Percentiles rank a stretch among this genome's conserved stretches.
Evolutionary conservation across 2,329 filamentous ascomycete species (phyloP).

Genomic region (Xenoacremonium recifei): DNA sequence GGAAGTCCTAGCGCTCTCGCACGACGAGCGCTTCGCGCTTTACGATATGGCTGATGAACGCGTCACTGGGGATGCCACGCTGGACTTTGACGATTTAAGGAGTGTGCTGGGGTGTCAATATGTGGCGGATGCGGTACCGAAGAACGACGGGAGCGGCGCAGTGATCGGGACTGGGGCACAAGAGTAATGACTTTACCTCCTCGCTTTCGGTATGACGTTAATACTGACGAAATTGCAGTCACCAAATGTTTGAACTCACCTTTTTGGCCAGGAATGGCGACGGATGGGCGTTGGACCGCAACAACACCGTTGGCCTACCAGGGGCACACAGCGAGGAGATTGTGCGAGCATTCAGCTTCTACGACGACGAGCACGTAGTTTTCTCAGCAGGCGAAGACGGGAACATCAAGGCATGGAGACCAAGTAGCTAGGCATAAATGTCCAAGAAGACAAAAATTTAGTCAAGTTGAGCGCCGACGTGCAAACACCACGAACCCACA

Average conservation of each 20-base stretch:
- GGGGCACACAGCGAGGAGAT: slow-evolving; percentile 65
- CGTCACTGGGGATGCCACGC: slow-evolving; percentile 55
- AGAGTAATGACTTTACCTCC: slow-evolving; percentile 51
- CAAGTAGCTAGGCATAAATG: slow-evolving; percentile 24
- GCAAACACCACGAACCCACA: neutral
- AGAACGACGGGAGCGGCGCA: slow-evolving; percentile 56
- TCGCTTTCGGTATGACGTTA: slow-evolving; percentile 23
- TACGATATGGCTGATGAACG: slow-evolving; percentile 66
- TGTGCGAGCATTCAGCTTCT: slow-evolving; percentile 62
- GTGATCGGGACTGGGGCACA: slow-evolving; percentile 66
- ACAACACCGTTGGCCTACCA: slow-evolving; percentile 56
- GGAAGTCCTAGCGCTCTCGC: slow-evolving; percentile 70
- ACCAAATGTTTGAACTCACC: slow-evolving; percentile 58
- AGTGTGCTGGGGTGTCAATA: slow-evolving; percentile 69
- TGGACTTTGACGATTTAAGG: slow-evolving; percentile 68
- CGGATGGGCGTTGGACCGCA: slow-evolving; percentile 55
- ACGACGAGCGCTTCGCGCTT: slow-evolving; percentile 75
- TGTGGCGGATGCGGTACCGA: slow-evolving; percentile 63
- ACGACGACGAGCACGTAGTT: slow-evolving; percentile 57
- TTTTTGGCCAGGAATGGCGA: slow-evolving; percentile 50
- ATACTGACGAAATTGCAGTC: slow-evolving; percentile 34
- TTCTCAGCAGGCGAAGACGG: slow-evolving; percentile 61
- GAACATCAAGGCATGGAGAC: slow-evolving; percentile 55
- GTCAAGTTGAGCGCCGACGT: too few relatives aligned
- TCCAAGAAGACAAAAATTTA: neutral